phyloP scores from a whole-genome alignment of 2,329 filamentous ascomycete genomes.

The Dactylellina sp. region DNA sequence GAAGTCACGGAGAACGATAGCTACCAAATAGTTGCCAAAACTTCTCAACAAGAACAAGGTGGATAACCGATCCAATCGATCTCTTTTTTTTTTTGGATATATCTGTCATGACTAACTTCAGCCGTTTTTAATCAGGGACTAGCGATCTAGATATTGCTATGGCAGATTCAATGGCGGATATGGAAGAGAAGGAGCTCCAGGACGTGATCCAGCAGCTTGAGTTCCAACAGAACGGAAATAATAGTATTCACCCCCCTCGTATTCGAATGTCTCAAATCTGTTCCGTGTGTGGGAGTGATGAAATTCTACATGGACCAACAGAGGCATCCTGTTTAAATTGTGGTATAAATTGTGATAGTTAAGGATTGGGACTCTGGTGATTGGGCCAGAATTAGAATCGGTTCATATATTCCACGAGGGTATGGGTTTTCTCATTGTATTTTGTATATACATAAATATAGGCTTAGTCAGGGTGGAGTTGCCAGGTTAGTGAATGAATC shows the following conservation, averaged over 20 bases:
- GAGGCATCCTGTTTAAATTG: constrained; percentile 49
- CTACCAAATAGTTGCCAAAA: neutral
- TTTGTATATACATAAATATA: no score
- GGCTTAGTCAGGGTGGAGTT: no score
- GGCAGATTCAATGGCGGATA: constrained; percentile 45
- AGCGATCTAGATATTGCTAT: constrained; percentile 37
- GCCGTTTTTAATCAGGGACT: neutral
- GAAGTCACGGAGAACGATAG: neutral
- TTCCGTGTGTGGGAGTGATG: constrained; percentile 41
- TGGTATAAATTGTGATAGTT: constrained; percentile 26
- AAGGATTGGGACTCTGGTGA: neutral
- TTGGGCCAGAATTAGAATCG: no score
- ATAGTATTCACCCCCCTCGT: no score
- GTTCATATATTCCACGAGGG: no score
- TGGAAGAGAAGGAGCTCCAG: constrained; percentile 43
- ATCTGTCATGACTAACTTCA: constrained; percentile 1
- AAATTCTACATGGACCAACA: constrained; percentile 28
- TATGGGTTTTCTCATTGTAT: no score
- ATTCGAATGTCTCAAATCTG: constrained; percentile 5
- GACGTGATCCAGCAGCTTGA: constrained; percentile 18
- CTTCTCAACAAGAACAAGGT: constrained; percentile 5
- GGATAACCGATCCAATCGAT: neutral
- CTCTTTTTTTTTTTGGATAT: neutral
- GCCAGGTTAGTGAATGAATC: no score
- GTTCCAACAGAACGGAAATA: neutral